Evolutionary conservation across 2,329 filamentous ascomycete genomes (phyloP), one percentile per base, ranked within the genome.

Genomic region (Alternaria dauci): DNA sequence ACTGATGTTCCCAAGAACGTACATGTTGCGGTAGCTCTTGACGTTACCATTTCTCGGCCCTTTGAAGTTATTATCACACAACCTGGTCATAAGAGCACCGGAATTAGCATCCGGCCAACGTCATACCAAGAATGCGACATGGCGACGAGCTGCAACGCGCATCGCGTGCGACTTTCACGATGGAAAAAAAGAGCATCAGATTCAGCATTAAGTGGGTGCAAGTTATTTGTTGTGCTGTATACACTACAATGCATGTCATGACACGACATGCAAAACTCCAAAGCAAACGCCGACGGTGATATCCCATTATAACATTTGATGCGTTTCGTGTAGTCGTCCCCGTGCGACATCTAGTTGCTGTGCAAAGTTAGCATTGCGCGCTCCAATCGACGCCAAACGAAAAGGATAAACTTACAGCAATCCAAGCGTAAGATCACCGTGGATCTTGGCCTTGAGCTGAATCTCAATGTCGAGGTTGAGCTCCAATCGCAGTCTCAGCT

Each of bases 401-500:
- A 30, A 28, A 8, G 20, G 4, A 23, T 41, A 39, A 39, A 80
- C 80, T 75, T 80, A 82, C 80, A 85, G 79, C 68, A 85, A 69
- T 72, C 83, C 86, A 55, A 88, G 72, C n/a, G 87, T 88, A 61
- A 88, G 78, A 69, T 88, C 86, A 78, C 86, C 86, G 65, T 88
- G 86, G 67, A 88, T 88, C 76, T 86, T 87, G n/a, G 86, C 86
- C 80, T 88, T 88, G 47, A 88, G 77, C 71, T 88, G 85, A 55
- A 88, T 82, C 72, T 88, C 86, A 71, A 88, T 86, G 72, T 88
- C 86, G 61, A 88, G 77, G 69, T 88, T 88, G 66, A 88, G 77
- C 67, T 88, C 86, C 63, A 88, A 70, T 67, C 85, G 80, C 76
- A 88, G 69, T 67, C 85, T 83, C 65, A 88, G 79, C 69, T 86